These are phyloP conservation scores for Sclerotinia nivalis DNA, from an alignment of 2,329 filamentous ascomycete species.

Conservation along the genomic window DNA sequence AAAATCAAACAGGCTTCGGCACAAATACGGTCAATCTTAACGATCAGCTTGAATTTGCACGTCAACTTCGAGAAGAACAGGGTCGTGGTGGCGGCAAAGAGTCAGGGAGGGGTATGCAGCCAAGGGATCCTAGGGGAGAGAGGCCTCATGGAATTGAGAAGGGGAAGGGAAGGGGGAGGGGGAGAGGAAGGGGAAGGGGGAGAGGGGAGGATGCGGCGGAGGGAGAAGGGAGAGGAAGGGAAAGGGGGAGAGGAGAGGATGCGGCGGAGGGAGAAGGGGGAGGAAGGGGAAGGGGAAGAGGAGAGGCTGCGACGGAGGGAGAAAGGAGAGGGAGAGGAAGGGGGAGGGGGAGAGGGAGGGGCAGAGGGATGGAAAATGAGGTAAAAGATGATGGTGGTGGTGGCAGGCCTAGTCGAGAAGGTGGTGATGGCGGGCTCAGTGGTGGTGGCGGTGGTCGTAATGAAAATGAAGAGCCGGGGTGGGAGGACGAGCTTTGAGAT, in stretches of 20 bases:
- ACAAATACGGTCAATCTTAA: neutral
- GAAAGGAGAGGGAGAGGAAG: neutral
- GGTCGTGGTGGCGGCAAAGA: neutral
- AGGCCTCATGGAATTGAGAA: neutral
- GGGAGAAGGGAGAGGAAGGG: neutral
- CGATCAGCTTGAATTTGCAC: neutral
- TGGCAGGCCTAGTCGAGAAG: too few relatives aligned
- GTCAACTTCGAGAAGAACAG: neutral
- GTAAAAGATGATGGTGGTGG: neutral
- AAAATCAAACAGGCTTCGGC: neutral
- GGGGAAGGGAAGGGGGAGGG: neutral
- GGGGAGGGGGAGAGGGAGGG: too few relatives aligned
- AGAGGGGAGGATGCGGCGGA: neutral
- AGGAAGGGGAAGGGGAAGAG: neutral
- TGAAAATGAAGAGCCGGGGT: too few relatives aligned
- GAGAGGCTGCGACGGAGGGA: neutral
- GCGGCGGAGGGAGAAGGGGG: too few relatives aligned
- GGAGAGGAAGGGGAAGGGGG: neutral
- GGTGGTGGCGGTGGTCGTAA: too few relatives aligned
- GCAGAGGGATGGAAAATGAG: too few relatives aligned
- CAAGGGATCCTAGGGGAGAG: too few relatives aligned
- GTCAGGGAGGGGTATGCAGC: neutral
- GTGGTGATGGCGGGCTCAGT: too few relatives aligned
- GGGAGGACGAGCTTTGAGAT: neutral
- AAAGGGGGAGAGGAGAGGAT: neutral